Evolutionary conservation across 2,329 filamentous ascomycete genomes (phyloP).

Genomic region (Neonectria magnoliae): DNA sequence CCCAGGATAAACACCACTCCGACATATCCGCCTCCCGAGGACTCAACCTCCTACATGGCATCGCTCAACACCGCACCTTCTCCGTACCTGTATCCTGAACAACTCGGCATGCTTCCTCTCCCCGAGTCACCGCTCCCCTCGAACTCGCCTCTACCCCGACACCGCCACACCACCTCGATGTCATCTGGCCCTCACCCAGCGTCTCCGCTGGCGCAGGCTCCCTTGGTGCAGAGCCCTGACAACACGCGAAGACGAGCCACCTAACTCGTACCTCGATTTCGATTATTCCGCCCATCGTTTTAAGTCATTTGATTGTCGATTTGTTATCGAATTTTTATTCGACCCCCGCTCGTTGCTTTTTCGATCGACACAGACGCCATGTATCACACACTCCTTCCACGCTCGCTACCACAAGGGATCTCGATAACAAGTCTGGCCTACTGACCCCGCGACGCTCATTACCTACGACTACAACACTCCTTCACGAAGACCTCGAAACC

Average conservation of each 20-base stretch:
- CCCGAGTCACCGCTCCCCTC: slow-evolving; percentile 57
- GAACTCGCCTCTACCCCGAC: slow-evolving; percentile 49
- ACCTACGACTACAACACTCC: slow-evolving; percentile 45
- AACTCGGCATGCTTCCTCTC: slow-evolving; percentile 55
- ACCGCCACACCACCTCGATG: slow-evolving; percentile 51
- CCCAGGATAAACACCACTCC: slow-evolving; percentile 62
- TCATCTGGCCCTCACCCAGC: slow-evolving; percentile 49
- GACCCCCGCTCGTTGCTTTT: slow-evolving; percentile 33
- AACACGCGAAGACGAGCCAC: slow-evolving; percentile 49
- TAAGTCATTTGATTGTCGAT: slow-evolving; percentile 28
- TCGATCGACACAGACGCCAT: slow-evolving; percentile 48
- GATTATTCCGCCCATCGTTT: slow-evolving; percentile 27
- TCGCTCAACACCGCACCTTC: slow-evolving; percentile 54
- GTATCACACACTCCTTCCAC: slow-evolving; percentile 51
- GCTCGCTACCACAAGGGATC: slow-evolving; percentile 44
- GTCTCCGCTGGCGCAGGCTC: slow-evolving; percentile 48
- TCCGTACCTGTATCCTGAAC: slow-evolving; percentile 56
- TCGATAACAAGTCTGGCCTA: slow-evolving; percentile 5
- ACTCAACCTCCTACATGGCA: slow-evolving; percentile 49
- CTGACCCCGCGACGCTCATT: slow-evolving; percentile 37
- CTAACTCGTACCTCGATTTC: slow-evolving; percentile 41
- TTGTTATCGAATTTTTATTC: slow-evolving; percentile 32
- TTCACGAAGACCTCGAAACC: slow-evolving; percentile 31
- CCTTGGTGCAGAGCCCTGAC: slow-evolving; percentile 44
- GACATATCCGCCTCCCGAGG: slow-evolving; percentile 56